Evolutionary conservation across 805 yeast genomes (phyloP).

Genomic region (Cyberlindnera euphorbiiphila): DNA sequence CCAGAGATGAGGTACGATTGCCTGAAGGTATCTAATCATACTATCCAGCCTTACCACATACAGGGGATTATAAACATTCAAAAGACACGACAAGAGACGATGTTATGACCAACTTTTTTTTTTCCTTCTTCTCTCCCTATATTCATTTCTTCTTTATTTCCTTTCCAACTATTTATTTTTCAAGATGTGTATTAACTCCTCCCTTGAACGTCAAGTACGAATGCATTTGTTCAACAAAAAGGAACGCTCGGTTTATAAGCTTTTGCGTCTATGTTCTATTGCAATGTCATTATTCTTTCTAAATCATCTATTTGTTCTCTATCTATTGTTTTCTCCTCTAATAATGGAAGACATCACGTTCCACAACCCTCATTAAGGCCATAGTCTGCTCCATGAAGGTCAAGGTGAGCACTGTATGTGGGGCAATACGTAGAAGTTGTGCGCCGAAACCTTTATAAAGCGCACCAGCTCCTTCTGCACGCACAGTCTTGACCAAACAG

Average conservation of each 20-base stretch:
- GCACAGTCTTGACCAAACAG: conserved; percentile 79
- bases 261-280: too few relatives aligned
- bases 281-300: too few relatives aligned
- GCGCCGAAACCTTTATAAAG: conserved; percentile 95
- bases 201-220: too few relatives aligned
- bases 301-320: background rate
- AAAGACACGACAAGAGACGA: conserved; percentile 7
- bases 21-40: conserved; percentile 5
- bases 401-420: conserved; percentile 86
- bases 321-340: background rate
- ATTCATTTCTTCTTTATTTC: too few relatives aligned
- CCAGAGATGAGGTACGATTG: conserved; percentile 7
- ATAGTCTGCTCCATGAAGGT: conserved; percentile 95
- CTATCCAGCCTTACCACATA: too few relatives aligned
- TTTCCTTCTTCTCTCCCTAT: too few relatives aligned
- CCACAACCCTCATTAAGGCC: conserved; percentile 47
- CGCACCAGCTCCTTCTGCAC: conserved; percentile 80
- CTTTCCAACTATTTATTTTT: too few relatives aligned
- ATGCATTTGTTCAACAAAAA: conserved; percentile 1
- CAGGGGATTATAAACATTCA: conserved; percentile 1
- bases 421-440: conserved; percentile 86
- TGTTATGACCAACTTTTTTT: conserved; percentile 4
- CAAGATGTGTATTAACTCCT: too few relatives aligned
- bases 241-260: too few relatives aligned
- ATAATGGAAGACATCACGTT: conserved; percentile 16